These are phyloP conservation scores for Mucor irregularis DNA, from an alignment of 371 early-diverging fungal genomes.

Conservation along the genomic window DNA sequence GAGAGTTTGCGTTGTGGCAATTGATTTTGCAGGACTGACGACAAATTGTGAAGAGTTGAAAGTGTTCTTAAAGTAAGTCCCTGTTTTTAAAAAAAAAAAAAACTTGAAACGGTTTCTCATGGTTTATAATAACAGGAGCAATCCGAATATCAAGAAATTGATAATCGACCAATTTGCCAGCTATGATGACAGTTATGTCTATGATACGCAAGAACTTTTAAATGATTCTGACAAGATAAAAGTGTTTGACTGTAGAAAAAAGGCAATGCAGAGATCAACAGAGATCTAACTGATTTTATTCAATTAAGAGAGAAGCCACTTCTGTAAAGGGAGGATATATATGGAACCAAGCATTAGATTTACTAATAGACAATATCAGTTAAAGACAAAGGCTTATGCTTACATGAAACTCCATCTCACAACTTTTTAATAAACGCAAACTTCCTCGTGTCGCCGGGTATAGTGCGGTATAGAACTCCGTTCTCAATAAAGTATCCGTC, in stretches of 20 bases:
- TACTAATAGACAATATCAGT: too few species aligned
- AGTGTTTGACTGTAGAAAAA: conserved; percentile 7
- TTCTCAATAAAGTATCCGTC: too few species aligned
- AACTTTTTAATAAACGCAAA: too few species aligned
- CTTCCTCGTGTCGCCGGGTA: too few species aligned
- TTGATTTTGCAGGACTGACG: conserved; percentile 17
- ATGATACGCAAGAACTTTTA: conserved; percentile 13
- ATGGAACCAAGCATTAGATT: too few species aligned
- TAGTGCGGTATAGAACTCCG: too few species aligned
- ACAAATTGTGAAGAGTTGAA: conserved; percentile 15
- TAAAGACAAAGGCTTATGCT: too few species aligned
- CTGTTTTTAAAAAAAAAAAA: conserved; percentile 9
- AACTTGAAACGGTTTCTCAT: conserved; percentile 10
- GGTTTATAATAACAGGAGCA: conserved; percentile 13
- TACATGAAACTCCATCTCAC: too few species aligned
- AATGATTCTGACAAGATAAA: conserved; percentile 16
- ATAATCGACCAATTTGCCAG: conserved; percentile 10
- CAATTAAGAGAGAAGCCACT: too few species aligned
- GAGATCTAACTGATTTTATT: conserved; percentile 7
- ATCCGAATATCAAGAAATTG: conserved; percentile 16
- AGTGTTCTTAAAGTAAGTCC: conserved; percentile 12
- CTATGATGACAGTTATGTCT: conserved; percentile 13
- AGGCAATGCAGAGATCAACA: conserved; percentile 5
- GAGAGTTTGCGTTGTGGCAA: conserved; percentile 10
- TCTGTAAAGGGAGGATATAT: too few species aligned